phyloP scores from a whole-genome alignment of 495 filamentous ascomycete species.

The Penicillium fimorum region DNA sequence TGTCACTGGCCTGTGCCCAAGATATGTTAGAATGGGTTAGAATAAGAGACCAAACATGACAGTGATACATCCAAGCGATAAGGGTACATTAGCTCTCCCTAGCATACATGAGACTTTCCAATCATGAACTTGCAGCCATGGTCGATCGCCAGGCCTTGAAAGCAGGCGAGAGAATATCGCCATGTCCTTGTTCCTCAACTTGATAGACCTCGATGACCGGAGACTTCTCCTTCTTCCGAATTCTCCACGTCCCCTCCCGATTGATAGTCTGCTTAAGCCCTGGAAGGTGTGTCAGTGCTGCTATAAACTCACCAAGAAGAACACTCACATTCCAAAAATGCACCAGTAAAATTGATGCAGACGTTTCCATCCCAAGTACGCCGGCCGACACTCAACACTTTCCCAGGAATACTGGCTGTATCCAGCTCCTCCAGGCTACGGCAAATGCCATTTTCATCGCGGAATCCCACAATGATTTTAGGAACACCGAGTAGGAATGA shows the following conservation, averaged over 20 bases:
- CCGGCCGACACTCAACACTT: constrained; percentile 61
- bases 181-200: constrained; percentile 69
- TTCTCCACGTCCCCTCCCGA: constrained; percentile 78
- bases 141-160: constrained; percentile 70
- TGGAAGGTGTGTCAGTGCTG: constrained; percentile 26
- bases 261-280: constrained; percentile 65
- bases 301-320: not conserved
- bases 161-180: constrained; percentile 69
- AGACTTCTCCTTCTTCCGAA: constrained; percentile 58
- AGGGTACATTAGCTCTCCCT: not conserved
- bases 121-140: not conserved
- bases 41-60: not conserved
- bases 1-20: no score
- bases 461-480: constrained; percentile 87
- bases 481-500: constrained; percentile 92
- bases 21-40: no score
- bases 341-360: constrained; percentile 83
- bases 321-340: constrained; percentile 69
- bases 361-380: constrained; percentile 82
- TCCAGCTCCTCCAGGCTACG: constrained; percentile 70
- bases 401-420: constrained; percentile 70
- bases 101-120: not conserved
- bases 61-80: not conserved
- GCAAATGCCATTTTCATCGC: constrained; percentile 70
- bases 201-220: constrained; percentile 67